These are phyloP conservation scores for Neckera pumila DNA, from an alignment of 225 moss, liverwort and hornwort genomes.

Conservation along the genomic window DNA sequence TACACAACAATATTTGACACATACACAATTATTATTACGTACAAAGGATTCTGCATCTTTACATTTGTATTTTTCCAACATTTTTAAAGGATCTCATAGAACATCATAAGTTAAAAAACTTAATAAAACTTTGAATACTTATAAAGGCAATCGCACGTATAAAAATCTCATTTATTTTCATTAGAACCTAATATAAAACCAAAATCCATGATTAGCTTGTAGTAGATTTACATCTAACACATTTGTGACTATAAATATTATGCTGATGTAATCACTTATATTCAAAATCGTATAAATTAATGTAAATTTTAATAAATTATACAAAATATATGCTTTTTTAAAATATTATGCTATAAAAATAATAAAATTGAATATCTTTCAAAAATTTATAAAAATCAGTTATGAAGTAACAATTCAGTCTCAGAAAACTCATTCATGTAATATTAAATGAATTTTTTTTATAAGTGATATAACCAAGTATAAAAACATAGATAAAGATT, in stretches of 20 bases:
- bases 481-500: background rate
- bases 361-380: too few species aligned
- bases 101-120: too few species aligned
- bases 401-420: background rate
- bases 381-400: too few species aligned
- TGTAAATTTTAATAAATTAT: background rate
- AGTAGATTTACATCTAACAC: accelerated
- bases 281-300: too few species aligned
- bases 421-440: too few species aligned
- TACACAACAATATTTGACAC: background rate
- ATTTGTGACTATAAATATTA: background rate
- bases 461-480: background rate
- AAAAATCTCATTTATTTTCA: background rate
- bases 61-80: background rate
- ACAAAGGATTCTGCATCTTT: background rate
- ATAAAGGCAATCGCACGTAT: background rate
- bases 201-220: background rate
- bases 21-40: background rate
- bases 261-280: accelerated
- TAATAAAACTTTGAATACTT: background rate
- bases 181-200: background rate
- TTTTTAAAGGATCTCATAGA: background rate
- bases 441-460: too few species aligned
- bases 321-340: background rate
- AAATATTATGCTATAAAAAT: too few species aligned